Evolutionary conservation across 225 moss, liverwort and hornwort species (phyloP), one percentile per base, ranked within the genome.

Genomic region (Ulota crispa): DNA sequence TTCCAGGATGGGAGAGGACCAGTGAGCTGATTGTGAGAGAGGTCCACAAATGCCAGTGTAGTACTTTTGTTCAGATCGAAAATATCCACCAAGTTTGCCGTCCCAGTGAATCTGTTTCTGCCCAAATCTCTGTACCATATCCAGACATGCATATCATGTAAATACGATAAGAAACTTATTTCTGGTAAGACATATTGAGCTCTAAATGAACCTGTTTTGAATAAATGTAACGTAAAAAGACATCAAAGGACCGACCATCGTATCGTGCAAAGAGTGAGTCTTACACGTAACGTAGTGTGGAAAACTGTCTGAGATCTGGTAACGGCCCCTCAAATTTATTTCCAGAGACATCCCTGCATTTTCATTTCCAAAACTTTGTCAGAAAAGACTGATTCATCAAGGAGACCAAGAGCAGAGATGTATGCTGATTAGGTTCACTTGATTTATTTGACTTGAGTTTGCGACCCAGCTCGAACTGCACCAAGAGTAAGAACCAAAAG

Each of bases 341-440:
- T 13, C 80, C 83, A 4, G 83, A 86, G 59, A 86, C 77, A 62
- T 83, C 80, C 77, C 77, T 86, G 76, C n/a, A 67, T 3, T 24
- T 27, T 5, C 73, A 43, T 43, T 8, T 0, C 34, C 34, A 31
- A 27, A 45, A 9, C 0, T 14, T 31, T 0, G 20, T 32, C 60
- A 69, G 36, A 42, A 45, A 7, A 8, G 7, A 27, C 9, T 19
- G 32, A 24, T 47, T 60, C 5, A 27, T 78, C 21, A 23, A 26
- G 36, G 59, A 7, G 23, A 37, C 15, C 3, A 0, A 6, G 6
- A 43, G 8, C 78, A 70, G 30, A 53, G 0, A 41, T 2, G 34
- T 15, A 70, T 2, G 9, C 37, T 68, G 52, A 9, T 76, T 27
- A 8, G 34, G 16, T 1, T 65, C 24, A 36, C 11, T 53, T 4